Conservation (phyloP, 225 moss, liverwort and hornwort genomes). For the Sphagnum tenellum region DNA sequence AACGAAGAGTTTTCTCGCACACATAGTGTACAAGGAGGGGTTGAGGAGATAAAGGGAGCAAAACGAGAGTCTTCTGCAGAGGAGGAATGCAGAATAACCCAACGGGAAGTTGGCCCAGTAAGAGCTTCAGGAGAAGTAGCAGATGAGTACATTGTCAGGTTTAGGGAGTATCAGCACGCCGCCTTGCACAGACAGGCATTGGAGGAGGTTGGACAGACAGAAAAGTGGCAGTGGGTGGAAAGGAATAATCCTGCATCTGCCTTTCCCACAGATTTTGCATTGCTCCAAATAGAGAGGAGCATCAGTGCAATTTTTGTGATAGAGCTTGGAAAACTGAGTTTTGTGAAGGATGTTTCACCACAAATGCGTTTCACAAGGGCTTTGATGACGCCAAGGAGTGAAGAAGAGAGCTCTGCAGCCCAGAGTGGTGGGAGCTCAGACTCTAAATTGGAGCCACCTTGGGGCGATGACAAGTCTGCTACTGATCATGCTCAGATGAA, state of each 20-base stretch:
- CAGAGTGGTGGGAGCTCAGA: slow-evolving; percentile 8
- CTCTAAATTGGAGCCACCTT: too few species aligned
- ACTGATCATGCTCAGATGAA: slow-evolving; percentile 12
- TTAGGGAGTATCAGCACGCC: slow-evolving; percentile 52
- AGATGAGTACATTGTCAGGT: slow-evolving; percentile 81
- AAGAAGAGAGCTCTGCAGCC: slow-evolving; percentile 8
- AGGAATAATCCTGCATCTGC: slow-evolving; percentile 75
- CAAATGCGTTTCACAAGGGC: slow-evolving; percentile 84
- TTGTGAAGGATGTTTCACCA: slow-evolving; percentile 76
- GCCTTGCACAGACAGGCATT: slow-evolving; percentile 44
- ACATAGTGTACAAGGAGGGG: too few species aligned
- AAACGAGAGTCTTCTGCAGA: not conserved
- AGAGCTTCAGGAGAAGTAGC: slow-evolving; percentile 54
- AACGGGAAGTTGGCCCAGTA: slow-evolving; percentile 14
- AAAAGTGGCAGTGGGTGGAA: slow-evolving; percentile 73
- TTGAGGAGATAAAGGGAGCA: slow-evolving; percentile 3
- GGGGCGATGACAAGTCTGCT: too few species aligned
- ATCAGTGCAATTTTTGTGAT: slow-evolving; percentile 27
- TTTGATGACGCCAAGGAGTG: slow-evolving; percentile 41
- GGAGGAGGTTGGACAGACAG: slow-evolving; percentile 33
- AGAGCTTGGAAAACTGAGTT: slow-evolving; percentile 34
- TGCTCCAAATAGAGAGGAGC: slow-evolving; percentile 50
- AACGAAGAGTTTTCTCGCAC: too few species aligned
- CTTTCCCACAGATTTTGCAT: slow-evolving; percentile 81
- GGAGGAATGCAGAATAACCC: too few species aligned